These are phyloP conservation scores for Crinitomyces ghanaensis DNA, from an alignment of 805 yeast species.

Conservation along the genomic window DNA sequence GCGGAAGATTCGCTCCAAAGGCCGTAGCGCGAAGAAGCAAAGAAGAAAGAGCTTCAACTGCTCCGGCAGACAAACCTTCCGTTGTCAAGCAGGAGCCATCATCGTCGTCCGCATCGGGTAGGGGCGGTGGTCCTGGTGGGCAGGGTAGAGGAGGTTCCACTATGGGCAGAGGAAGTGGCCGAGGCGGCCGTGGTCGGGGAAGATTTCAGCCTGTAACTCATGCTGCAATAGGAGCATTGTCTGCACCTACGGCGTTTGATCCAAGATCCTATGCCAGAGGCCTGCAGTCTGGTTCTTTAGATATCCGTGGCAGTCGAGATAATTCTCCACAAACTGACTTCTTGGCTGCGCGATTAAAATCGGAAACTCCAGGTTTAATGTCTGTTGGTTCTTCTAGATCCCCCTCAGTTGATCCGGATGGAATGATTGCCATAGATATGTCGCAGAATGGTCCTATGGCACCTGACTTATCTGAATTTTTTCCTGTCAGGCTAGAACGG, in stretches of 20 bases:
- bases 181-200: conserved; percentile 15
- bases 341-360: conserved; percentile 10
- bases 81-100: conserved; percentile 22
- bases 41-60: conserved; percentile 72
- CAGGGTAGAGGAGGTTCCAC: conserved; percentile 5
- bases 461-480: conserved; percentile 13
- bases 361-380: conserved; percentile 13
- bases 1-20: conserved; percentile 67
- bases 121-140: conserved; percentile 9
- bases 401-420: conserved; percentile 9
- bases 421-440: conserved; percentile 15
- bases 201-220: conserved; percentile 17
- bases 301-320: conserved; percentile 1
- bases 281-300: background rate
- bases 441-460: conserved; percentile 7
- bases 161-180: conserved; percentile 11
- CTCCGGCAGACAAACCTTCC: conserved; percentile 42
- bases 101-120: conserved; percentile 9
- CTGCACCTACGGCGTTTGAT: conserved; percentile 22
- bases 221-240: conserved; percentile 28
- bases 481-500: conserved; percentile 18
- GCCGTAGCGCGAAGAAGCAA: conserved; percentile 73
- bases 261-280: conserved; percentile 6
- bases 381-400: conserved; percentile 8
- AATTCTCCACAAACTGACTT: conserved; percentile 2